Evolutionary conservation across 306 rosid species (phyloP).

Genomic region (Neltuma alba): DNA sequence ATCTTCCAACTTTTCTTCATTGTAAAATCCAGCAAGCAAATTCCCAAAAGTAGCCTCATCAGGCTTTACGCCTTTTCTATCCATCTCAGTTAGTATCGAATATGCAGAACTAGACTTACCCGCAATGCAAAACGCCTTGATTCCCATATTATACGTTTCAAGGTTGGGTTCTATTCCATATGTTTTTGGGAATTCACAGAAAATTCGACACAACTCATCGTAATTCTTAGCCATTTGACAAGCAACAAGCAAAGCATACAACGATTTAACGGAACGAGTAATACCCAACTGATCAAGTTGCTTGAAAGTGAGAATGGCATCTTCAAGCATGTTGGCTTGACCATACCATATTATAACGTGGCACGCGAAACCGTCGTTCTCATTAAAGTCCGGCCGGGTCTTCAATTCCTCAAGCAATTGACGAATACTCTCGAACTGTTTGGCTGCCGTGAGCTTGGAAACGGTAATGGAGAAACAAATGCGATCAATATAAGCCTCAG

Average conservation of each 20-base stretch:
- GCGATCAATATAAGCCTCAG: slow-evolving; percentile 73
- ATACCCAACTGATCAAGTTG: slow-evolving; percentile 42
- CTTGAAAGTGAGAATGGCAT: slow-evolving; percentile 58
- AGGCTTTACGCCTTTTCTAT: slow-evolving; percentile 59
- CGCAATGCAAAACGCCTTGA: slow-evolving; percentile 63
- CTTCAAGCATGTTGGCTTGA: slow-evolving; percentile 70
- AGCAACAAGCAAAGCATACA: slow-evolving; percentile 67
- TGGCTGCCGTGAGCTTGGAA: slow-evolving; percentile 56
- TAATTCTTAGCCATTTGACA: slow-evolving; percentile 53
- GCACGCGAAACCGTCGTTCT: slow-evolving; percentile 57
- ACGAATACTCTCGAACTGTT: slow-evolving; percentile 60
- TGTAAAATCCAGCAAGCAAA: slow-evolving; percentile 60
- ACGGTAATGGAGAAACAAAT: slow-evolving; percentile 66
- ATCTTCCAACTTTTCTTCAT: slow-evolving; percentile 70
- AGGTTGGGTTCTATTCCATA: slow-evolving; percentile 60
- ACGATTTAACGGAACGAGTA: slow-evolving; percentile 56
- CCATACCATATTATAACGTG: slow-evolving; percentile 78
- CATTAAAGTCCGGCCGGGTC: slow-evolving; percentile 59
- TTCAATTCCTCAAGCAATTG: slow-evolving; percentile 54
- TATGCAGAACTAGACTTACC: slow-evolving; percentile 59
- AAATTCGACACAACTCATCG: slow-evolving; percentile 60
- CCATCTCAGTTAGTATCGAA: slow-evolving; percentile 75
- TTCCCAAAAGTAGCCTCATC: slow-evolving; percentile 47
- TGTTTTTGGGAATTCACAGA: slow-evolving; percentile 59
- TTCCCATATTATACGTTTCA: slow-evolving; percentile 61